Base-by-base conservation (phyloP, 1,284 basidiomycete genomes). In the Exsudoporus floridanus region DNA sequence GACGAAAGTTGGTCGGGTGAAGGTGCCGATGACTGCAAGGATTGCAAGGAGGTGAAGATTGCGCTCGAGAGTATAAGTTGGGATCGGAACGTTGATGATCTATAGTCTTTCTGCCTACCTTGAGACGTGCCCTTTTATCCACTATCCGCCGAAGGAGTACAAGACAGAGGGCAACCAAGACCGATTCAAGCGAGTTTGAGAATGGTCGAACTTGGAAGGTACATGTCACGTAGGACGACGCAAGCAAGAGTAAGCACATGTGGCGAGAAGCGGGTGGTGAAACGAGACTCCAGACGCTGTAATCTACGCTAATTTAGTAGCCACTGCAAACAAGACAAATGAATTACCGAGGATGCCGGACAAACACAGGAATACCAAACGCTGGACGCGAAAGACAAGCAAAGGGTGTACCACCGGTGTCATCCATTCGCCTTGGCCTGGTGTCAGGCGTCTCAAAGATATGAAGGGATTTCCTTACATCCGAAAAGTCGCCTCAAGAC, bases 201-300 rank as follows among this genome's bases (percentile, higher is more conserved):
- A 76, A 76, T 3, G 74, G 72, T 34, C 74, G 66, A 23, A 73
- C 54, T 55, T 76, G 75, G 41, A 74, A 74, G 3, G 74, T 73
- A 45, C 64, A 64, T 31, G 65, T 60, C 46, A 74, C 67, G 36
- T 74, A 67, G 30, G 74, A 76, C 9, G 74, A 74, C 0, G 64
- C 71, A n/a, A 75, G 53, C 8, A 76, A 59, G n/a, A 72, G 44
- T 9, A 74, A 49, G 21, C 65, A 65, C 33, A 58, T 39, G 18
- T 56, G 49, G 7, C 68, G 64, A n/a, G 53, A 28, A 25, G 45
- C 51, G 9, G 60, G 58, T 19, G 45, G 44, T 2, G 66, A 57
- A 7, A 69, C 57, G 10, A 75, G 59, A 39, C 50, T 47, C 37
- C 31, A 58, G n/a, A 70, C 46, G 14, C 60, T 67, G 21, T 59